These are phyloP conservation scores for Cladosporium colombiae DNA, from an alignment of 2,329 filamentous ascomycete genomes.

Conservation along the genomic window DNA sequence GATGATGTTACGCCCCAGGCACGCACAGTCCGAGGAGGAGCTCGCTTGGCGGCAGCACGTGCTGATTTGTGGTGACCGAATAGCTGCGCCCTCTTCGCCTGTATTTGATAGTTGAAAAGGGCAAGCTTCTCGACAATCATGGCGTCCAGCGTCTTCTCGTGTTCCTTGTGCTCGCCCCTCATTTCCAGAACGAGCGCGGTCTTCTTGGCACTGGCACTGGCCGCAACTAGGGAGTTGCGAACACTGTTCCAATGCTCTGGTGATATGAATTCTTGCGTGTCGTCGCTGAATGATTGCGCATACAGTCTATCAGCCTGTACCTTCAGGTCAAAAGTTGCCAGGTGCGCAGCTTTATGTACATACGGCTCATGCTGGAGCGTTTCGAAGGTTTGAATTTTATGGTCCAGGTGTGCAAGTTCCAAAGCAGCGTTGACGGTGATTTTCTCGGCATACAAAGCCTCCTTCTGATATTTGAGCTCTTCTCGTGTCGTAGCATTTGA, in stretches of 20 bases:
- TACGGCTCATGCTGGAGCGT: slow-evolving; percentile 4
- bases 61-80: not conserved
- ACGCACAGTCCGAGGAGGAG: not conserved
- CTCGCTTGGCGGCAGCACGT: slow-evolving; percentile 4
- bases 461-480: not conserved
- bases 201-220: not conserved
- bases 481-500: not conserved
- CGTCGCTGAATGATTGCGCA: not conserved
- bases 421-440: not conserved
- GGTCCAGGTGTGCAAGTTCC: not conserved
- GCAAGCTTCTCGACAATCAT: slow-evolving; percentile 4
- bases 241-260: not conserved
- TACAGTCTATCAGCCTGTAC: not conserved
- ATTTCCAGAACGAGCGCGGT: not conserved
- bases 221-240: not conserved
- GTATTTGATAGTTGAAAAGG: not conserved
- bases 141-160: not conserved
- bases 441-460: not conserved
- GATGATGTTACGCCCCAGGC: not conserved
- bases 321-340: not conserved
- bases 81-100: not conserved
- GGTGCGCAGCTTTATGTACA: not conserved
- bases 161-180: not conserved
- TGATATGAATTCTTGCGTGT: not conserved
- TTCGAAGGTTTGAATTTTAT: not conserved